A percentile compares a stretch with the other conserved stretches of the same genome.
Conservation (phyloP, 2,329 filamentous ascomycete species). For the Fusarium nanum region DNA sequence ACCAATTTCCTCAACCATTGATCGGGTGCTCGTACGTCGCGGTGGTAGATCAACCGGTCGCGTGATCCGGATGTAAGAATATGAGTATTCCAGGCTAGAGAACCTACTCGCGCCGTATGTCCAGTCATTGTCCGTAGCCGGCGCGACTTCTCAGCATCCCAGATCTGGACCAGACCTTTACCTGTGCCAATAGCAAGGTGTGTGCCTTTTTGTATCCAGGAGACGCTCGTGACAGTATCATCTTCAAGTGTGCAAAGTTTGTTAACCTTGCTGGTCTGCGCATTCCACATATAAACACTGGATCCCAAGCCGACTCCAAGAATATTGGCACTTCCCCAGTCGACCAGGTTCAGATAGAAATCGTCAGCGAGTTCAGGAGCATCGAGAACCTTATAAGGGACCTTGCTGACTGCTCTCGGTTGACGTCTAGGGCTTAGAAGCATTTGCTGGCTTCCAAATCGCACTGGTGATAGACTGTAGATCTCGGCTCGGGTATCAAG, state of each 20-base stretch:
- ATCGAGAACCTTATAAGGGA: constrained; percentile 97
- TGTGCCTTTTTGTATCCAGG: constrained; percentile 97
- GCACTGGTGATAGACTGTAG: constrained; percentile 94
- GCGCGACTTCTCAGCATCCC: constrained; percentile 90
- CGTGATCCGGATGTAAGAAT: constrained; percentile 95
- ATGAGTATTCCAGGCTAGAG: constrained; percentile 97
- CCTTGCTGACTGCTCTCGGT: constrained; percentile 90
- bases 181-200: constrained; percentile 95
- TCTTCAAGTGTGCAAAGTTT: constrained; percentile 93
- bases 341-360: constrained; percentile 96
- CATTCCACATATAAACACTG: constrained; percentile 99
- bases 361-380: constrained; percentile 96
- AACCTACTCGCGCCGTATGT: constrained; percentile 91
- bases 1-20: constrained; percentile 89
- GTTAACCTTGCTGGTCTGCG: constrained; percentile 87
- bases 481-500: constrained; percentile 91
- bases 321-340: constrained; percentile 96
- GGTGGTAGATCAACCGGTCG: constrained; percentile 93
- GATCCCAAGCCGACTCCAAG: constrained; percentile 92
- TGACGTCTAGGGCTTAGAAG: constrained; percentile 90
- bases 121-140: constrained; percentile 95
- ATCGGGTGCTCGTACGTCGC: constrained; percentile 91
- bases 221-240: constrained; percentile 95
- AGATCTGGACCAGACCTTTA: constrained; percentile 95
- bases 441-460: constrained; percentile 92